These are phyloP conservation scores for Carex myosuroides DNA, from an alignment of 176 grass and related monocot species.

Conservation along the genomic window DNA sequence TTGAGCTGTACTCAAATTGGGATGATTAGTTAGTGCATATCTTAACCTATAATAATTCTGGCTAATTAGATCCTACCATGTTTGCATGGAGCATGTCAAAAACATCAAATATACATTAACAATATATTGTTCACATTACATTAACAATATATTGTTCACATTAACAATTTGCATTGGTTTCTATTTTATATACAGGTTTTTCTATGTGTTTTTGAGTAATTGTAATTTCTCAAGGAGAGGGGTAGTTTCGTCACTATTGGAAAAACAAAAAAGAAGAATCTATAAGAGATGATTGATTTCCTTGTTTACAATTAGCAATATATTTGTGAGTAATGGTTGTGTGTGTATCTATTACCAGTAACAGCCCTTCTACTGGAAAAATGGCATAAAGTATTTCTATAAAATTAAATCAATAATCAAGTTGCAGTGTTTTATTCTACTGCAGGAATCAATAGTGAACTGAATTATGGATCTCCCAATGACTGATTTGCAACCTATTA, in stretches of 20 bases:
- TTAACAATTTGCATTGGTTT: not conserved
- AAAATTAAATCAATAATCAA: not conserved
- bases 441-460: not conserved
- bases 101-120: too few relatives aligned
- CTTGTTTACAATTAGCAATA: too few relatives aligned
- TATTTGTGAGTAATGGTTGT: too few relatives aligned
- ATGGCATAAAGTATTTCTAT: not conserved
- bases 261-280: too few relatives aligned
- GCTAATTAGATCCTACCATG: not conserved
- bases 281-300: too few relatives aligned
- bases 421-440: too few relatives aligned
- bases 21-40: not conserved
- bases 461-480: conserved; percentile 64
- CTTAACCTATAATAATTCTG: not conserved
- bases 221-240: too few relatives aligned
- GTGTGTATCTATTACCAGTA: not conserved
- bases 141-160: not conserved
- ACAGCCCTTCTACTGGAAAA: not conserved
- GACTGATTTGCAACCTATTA: conserved; percentile 36
- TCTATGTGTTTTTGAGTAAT: too few relatives aligned
- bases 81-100: not conserved
- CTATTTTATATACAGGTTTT: too few relatives aligned
- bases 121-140: not conserved
- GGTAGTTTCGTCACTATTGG: too few relatives aligned
- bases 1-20: not conserved